Evolutionary conservation across 2,329 filamentous ascomycete genomes (phyloP), one percentile per base, ranked within the genome.

Genomic region (Apiospora hydei): DNA sequence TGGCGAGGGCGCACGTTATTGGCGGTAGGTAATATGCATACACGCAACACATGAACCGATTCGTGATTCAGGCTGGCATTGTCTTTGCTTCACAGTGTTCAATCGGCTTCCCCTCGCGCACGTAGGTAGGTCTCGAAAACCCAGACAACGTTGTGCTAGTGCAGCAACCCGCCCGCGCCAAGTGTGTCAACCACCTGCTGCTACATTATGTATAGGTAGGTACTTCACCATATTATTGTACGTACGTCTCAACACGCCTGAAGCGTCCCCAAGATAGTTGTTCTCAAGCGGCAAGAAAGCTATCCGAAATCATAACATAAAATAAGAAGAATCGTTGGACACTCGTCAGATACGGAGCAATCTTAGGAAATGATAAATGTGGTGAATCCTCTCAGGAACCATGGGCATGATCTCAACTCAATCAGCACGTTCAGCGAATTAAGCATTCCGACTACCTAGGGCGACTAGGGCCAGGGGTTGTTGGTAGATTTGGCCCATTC

Each of bases 71-170:
- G 51, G 26, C 8, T 64, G 18, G 41, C 57, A 41, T 41, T 64
- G 51, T 14, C 49, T 57, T 57, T 34, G 57, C 30, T 64, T 64
- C 57, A 41, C 57, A 64, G 57, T 64, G 34, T 41, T 41, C 57
- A n/a, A 13, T 64, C 34, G 14, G 11, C 18, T 21, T 38, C 5
- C 34, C 34, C 34, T 64, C 34, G 5, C 30, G 41, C 30, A 5
- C 18, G 34, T 30, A 30, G 26, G 26, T 34, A 64, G 30, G 57
- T 64, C 34, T 64, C 34, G 34, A 38, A 41, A 41, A 41, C 13
- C 24, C 34, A 64, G 57, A 64, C 57, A 38, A 41, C 57, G 57
- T 64, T 41, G 57, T 64, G 57, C 30, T 41, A 64, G 57, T 64
- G 57, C 57, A 64, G 57, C 57, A 64, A 41, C 57, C 34, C 57